These are phyloP conservation scores for Rutstroemia sp. DNA, from an alignment of 2,329 filamentous ascomycete species.

Conservation along the genomic window DNA sequence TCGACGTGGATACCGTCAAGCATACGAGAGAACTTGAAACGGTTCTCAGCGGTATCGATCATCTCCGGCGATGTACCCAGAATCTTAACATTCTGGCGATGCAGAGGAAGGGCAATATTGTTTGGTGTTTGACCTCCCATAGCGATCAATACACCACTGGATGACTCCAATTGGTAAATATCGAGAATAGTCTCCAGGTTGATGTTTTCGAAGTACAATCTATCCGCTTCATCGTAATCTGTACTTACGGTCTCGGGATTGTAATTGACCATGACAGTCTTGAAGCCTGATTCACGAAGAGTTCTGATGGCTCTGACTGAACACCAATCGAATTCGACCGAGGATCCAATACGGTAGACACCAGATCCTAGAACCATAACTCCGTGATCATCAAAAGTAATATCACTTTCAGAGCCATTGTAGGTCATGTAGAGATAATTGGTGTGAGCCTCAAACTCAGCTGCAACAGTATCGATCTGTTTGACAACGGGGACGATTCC, in stretches of 20 bases:
- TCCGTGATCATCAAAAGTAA: conserved; percentile 88
- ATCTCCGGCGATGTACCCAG: conserved; percentile 88
- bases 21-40: conserved; percentile 97
- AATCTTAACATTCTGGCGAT: conserved; percentile 86
- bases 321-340: conserved; percentile 98
- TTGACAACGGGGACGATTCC: conserved; percentile 94
- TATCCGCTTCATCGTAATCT: conserved; percentile 84
- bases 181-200: conserved; percentile 98
- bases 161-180: conserved; percentile 87
- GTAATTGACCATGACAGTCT: conserved; percentile 92
- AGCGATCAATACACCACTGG: conserved; percentile 84
- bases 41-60: conserved; percentile 96
- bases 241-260: conserved; percentile 63
- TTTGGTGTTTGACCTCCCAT: conserved; percentile 95
- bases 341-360: conserved; percentile 96
- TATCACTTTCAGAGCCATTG: conserved; percentile 89
- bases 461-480: conserved; percentile 95
- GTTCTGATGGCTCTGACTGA: conserved; percentile 84
- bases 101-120: conserved; percentile 91
- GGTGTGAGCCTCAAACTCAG: conserved; percentile 90
- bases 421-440: conserved; percentile 98
- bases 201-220: conserved; percentile 92
- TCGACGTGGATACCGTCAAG: conserved; percentile 95
- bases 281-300: conserved; percentile 80
- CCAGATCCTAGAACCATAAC: conserved; percentile 85